Conservation (phyloP, 73 alveolate genomes). For the Tetrahymena malaccensis region DNA sequence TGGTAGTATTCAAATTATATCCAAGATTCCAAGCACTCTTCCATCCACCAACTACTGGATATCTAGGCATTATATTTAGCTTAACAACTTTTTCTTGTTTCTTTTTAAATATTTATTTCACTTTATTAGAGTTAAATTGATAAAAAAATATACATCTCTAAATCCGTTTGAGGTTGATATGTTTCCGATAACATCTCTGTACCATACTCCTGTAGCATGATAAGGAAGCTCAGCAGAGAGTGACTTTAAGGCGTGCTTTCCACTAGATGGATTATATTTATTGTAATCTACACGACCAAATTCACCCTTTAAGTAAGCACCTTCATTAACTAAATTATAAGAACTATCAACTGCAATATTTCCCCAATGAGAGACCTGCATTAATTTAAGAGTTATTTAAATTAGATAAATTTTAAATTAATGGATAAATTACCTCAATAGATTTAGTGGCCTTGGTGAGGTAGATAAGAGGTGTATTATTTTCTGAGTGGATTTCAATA, state of each 20-base stretch:
- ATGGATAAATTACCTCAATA: slow-evolving; percentile 54
- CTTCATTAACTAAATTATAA: slow-evolving; percentile 73
- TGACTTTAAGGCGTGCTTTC: slow-evolving; percentile 63
- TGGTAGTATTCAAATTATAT: slow-evolving; percentile 88
- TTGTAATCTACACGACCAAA: slow-evolving; percentile 92
- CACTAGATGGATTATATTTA: slow-evolving; percentile 57
- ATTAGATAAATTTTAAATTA: too few species aligned
- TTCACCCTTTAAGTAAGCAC: slow-evolving; percentile 90
- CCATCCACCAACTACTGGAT: slow-evolving; percentile 97
- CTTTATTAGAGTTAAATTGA: background rate
- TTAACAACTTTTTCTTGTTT: slow-evolving; percentile 52
- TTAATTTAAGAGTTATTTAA: background rate
- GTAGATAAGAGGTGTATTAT: slow-evolving; percentile 70
- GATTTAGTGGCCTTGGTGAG: slow-evolving; percentile 75
- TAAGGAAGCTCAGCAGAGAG: slow-evolving; percentile 75
- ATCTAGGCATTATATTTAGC: slow-evolving; percentile 81
- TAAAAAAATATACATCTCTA: slow-evolving; percentile 49
- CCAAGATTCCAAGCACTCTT: slow-evolving; percentile 88
- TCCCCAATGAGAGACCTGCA: slow-evolving; percentile 92
- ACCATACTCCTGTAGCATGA: slow-evolving; percentile 86
- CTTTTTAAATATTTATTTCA: slow-evolving; percentile 5
- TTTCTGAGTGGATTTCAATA: slow-evolving; percentile 59
- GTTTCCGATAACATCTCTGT: slow-evolving; percentile 95
- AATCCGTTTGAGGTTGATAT: slow-evolving; percentile 82
- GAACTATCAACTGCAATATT: slow-evolving; percentile 81